phyloP scores from a whole-genome alignment of 495 filamentous ascomycete genomes.

The Hypoxylon fuscum region DNA sequence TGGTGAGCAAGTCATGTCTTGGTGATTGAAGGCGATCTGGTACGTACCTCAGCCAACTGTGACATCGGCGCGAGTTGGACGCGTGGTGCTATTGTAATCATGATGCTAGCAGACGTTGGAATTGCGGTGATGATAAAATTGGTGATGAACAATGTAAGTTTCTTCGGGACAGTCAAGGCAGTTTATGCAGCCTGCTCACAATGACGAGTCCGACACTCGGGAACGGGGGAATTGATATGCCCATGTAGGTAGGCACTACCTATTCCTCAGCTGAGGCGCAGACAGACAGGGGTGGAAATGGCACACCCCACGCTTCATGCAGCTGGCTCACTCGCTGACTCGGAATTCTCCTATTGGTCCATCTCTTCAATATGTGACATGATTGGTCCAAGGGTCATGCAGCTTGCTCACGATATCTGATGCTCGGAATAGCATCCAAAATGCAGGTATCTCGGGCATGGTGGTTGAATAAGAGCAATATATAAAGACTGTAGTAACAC shows the following conservation, averaged over 20 bases:
- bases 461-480: slow-evolving; percentile 36
- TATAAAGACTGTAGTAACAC: slow-evolving; percentile 48
- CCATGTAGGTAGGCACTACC: too few species aligned
- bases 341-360: slow-evolving; percentile 41
- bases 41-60: slow-evolving; percentile 54
- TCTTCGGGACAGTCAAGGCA: slow-evolving; percentile 22
- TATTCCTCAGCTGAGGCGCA: slow-evolving; percentile 30
- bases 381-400: slow-evolving; percentile 30
- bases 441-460: slow-evolving; percentile 24
- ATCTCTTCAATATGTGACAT: slow-evolving; percentile 34
- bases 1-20: slow-evolving; percentile 40
- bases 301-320: slow-evolving; percentile 39
- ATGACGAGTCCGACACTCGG: slow-evolving; percentile 35
- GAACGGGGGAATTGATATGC: slow-evolving; percentile 41
- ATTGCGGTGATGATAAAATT: slow-evolving; percentile 38
- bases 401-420: slow-evolving; percentile 42
- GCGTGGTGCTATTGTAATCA: slow-evolving; percentile 44
- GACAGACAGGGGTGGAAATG: slow-evolving; percentile 20
- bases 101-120: slow-evolving; percentile 42
- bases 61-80: slow-evolving; percentile 50
- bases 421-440: slow-evolving; percentile 34
- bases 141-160: slow-evolving; percentile 36
- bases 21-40: slow-evolving; percentile 24
- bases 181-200: slow-evolving; percentile 52
- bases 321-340: slow-evolving; percentile 45